phyloP scores from a whole-genome alignment of 305 asterid species.

The Salvia sclarea region DNA sequence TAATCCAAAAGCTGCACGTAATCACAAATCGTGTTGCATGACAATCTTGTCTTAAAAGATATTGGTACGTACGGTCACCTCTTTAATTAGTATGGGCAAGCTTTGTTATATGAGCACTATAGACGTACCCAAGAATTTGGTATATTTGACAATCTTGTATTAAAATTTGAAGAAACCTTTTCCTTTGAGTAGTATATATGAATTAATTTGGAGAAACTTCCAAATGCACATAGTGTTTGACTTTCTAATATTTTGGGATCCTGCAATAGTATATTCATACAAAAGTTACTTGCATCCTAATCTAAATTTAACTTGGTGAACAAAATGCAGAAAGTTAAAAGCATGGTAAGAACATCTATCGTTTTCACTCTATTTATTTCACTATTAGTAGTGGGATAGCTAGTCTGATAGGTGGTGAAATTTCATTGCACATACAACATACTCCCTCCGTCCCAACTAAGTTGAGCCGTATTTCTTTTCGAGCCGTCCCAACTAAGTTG shows the following conservation, averaged over 20 bases:
- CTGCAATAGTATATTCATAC: neutral
- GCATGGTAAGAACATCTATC: neutral
- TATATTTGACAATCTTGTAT: too few relatives aligned
- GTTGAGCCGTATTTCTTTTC: too few relatives aligned
- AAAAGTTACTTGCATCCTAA: neutral
- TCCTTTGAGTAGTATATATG: neutral
- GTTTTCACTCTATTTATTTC: neutral
- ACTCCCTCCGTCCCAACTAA: too few relatives aligned
- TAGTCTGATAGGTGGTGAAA: constrained; percentile 32
- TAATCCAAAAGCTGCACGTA: too few relatives aligned
- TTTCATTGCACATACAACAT: constrained; percentile 14
- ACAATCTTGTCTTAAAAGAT: too few relatives aligned
- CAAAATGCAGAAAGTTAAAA: neutral
- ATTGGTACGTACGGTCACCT: too few relatives aligned
- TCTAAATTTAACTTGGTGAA: neutral
- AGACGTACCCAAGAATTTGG: too few relatives aligned
- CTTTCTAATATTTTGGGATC: neutral
- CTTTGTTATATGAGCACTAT: too few relatives aligned
- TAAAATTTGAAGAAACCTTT: too few relatives aligned
- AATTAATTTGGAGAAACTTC: neutral
- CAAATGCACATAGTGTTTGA: neutral
- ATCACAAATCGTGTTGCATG: too few relatives aligned
- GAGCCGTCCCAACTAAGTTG: too few relatives aligned
- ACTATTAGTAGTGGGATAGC: neutral
- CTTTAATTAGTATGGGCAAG: too few relatives aligned